Evolutionary conservation across 78 protist species (phyloP).

Genomic region (Goniomonas avonlea): DNA sequence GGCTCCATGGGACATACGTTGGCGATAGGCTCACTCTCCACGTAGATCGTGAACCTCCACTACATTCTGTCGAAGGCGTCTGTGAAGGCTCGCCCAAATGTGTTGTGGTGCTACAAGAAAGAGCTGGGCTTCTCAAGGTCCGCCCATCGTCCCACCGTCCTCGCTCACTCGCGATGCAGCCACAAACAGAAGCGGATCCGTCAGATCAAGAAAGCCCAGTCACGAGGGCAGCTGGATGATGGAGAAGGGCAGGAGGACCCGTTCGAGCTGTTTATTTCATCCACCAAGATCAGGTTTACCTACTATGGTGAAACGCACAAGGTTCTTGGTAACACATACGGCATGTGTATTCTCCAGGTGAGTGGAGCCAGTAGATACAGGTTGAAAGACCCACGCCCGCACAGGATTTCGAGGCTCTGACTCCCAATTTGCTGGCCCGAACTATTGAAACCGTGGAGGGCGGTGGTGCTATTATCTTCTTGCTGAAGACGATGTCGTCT

Average conservation of each 20-base stretch:
- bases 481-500: constrained; percentile 76
- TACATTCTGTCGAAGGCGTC: constrained; percentile 80
- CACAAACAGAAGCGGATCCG: constrained; percentile 54
- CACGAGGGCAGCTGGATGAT: constrained; percentile 56
- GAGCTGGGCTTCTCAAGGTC: constrained; percentile 40
- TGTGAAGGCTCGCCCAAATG: constrained; percentile 74
- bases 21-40: not conserved
- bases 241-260: constrained; percentile 62
- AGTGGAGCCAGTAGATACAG: too few species aligned
- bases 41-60: constrained; percentile 82
- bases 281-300: constrained; percentile 68
- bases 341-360: constrained; percentile 89
- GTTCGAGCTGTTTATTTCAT: constrained; percentile 87
- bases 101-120: constrained; percentile 97
- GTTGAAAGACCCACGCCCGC: too few species aligned
- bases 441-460: constrained; percentile 93
- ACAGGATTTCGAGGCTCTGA: constrained; percentile 94
- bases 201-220: constrained; percentile 41
- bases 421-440: constrained; percentile 96
- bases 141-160: not conserved
- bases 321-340: constrained; percentile 96
- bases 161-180: not conserved
- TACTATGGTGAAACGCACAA: constrained; percentile 13
- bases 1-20: not conserved
- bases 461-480: constrained; percentile 5